Base-by-base conservation (phyloP, 2,329 filamentous ascomycete species). In the Scleromitrula shiraiana region DNA sequence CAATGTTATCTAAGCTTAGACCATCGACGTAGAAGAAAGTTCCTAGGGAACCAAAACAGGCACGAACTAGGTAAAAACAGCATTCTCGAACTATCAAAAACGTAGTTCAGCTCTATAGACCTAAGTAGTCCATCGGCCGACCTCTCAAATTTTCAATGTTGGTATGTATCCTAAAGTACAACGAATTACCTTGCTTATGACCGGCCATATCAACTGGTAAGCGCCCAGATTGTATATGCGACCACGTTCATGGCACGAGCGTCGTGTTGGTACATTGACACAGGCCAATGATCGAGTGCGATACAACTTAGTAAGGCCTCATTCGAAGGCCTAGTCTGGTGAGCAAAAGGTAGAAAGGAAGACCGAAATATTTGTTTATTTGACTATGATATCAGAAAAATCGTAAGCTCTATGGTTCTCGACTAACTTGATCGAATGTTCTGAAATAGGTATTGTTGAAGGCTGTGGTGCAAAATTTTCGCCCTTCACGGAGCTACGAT, bases 391-490 rank as follows among this genome's bases (percentile, higher is more conserved):
- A 46, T 39, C 17, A 30, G 35, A 9, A 7, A 12, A n/a, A 38
- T 17, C 22, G 12, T 20, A 17, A 7, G 8, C 17, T 36, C 8
- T 24, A 10, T 14, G 23, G 36, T 24, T 39, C 20, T 23, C 10
- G 36, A 39, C n/a, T 26, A n/a, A 38, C 10, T 7, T 12, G 12
- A 12, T 8, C 20, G 7, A 6, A 3, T 2, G 9, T 6, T 17
- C 17, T 14, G 17, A 14, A 38, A 27, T 19, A 14, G 8, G n/a
- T 8, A 7, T 14, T 24, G 4, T 10, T n/a, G 15, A 33, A 12
- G 41, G 41, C 41, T 42, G 20, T 33, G 41, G 22, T 19, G 41
- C 19, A 43, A 17, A 43, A 12, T 4, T 43, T 24, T 33, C 30
- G 30, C 30, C 30, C 17, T 15, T 33, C 14, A 33, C 30, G 3